Conservation (phyloP, 768 basidiomycete genomes). For the Lactifluus hygrophoroides region DNA sequence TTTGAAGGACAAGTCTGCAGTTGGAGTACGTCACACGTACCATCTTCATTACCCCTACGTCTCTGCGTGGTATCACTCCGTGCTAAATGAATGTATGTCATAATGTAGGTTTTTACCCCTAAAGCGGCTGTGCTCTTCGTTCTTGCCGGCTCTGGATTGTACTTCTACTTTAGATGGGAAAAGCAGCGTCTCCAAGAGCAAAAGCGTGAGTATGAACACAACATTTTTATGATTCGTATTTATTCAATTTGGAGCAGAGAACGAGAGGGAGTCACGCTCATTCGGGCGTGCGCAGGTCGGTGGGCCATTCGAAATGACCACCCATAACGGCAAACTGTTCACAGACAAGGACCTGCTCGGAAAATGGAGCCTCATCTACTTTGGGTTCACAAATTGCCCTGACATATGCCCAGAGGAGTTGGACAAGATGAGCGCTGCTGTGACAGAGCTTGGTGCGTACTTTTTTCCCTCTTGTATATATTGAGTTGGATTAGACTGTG, state of each 20-base stretch:
- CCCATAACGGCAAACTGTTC: slow-evolving; percentile 58
- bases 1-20: slow-evolving; percentile 13
- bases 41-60: not conserved
- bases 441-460: slow-evolving; percentile 65
- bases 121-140: slow-evolving; percentile 76
- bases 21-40: slow-evolving; percentile 17
- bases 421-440: slow-evolving; percentile 82
- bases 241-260: slow-evolving; percentile 31
- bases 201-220: slow-evolving; percentile 44
- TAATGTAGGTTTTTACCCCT: slow-evolving; percentile 81
- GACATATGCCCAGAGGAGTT: slow-evolving; percentile 98
- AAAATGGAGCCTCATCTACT: slow-evolving; percentile 89
- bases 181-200: slow-evolving; percentile 71
- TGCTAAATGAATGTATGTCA: not conserved
- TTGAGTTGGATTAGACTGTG: not conserved
- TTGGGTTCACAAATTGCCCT: slow-evolving; percentile 99
- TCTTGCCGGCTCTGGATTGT: slow-evolving; percentile 72
- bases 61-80: too few relatives aligned
- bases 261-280: slow-evolving; percentile 62
- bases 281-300: slow-evolving; percentile 86
- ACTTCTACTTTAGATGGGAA: slow-evolving; percentile 82
- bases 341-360: slow-evolving; percentile 79
- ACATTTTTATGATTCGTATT: not conserved
- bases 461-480: not conserved
- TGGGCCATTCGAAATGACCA: slow-evolving; percentile 75